Conservation (phyloP, 2,329 filamentous ascomycete genomes). For the Aphanoascus verrucosus region DNA sequence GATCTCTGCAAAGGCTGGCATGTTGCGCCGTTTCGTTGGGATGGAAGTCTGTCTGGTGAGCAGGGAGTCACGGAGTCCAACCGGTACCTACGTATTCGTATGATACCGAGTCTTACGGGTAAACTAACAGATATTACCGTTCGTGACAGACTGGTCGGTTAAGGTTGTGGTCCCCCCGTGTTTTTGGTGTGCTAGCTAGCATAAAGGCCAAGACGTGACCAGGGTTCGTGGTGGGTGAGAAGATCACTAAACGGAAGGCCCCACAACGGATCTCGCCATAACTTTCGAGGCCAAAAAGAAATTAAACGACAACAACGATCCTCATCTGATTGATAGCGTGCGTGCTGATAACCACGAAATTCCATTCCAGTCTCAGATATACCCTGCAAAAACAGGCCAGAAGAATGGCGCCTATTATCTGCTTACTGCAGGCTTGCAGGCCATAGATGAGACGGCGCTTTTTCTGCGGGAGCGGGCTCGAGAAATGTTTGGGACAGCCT, state of each 20-base stretch:
- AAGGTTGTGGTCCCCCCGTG: neutral
- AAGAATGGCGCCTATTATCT: no score
- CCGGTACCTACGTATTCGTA: neutral
- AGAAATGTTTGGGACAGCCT: no score
- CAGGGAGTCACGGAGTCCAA: neutral
- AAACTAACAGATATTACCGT: neutral
- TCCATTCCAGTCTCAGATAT: neutral
- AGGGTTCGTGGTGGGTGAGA: neutral
- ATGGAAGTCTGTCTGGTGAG: neutral
- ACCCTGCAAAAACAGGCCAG: neutral
- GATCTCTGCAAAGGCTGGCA: neutral
- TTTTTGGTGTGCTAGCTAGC: slow-evolving; percentile 1
- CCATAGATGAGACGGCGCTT: no score
- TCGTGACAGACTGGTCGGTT: neutral
- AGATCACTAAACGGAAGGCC: neutral
- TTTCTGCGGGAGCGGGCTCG: no score
- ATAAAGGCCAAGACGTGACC: slow-evolving; percentile 8
- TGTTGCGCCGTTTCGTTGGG: slow-evolving; percentile 2
- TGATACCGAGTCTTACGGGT: neutral
- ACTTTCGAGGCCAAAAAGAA: neutral
- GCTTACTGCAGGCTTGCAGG: no score
- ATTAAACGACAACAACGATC: neutral
- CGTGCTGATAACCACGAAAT: neutral
- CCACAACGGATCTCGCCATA: slow-evolving; percentile 10
- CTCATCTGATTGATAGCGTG: neutral